Evolutionary conservation across 208 protist species (phyloP), one percentile per base, ranked within the genome.

Genomic region (Angomonas ambiguus): DNA sequence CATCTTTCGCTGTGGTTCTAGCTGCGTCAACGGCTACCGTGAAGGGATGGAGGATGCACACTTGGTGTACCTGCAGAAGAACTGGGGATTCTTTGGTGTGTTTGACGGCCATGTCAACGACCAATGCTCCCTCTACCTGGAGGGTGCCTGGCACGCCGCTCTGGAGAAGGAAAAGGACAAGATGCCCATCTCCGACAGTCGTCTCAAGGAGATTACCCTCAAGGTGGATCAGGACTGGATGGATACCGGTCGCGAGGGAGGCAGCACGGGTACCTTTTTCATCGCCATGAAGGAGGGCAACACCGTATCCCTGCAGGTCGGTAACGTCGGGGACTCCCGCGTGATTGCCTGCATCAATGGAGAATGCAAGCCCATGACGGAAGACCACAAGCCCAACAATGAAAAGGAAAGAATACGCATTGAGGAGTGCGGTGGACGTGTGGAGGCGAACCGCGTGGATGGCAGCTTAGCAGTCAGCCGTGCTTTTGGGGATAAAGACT

Each of bases 301-400:
- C 51, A 87, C 71, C 34, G 75, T 92, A 55, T 74, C 91, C 42
- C 70, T 94, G 66, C 92, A 97, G 65, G 91, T 95, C 51, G 94
- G 88, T 18, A 97, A 97, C 67, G 92, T 97, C 30, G 95, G 95
- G 24, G 95, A 98, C 71, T 92, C 83, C 16, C 85, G 95, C 64
- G 88, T 94, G 25, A 72, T 98, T 41, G 79, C 88, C 13, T 96
- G 88, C 72, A 84, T 87, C 41, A 78, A 92, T 59, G 94, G 93
- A 22, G 63, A 64, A 30, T 88, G 83, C 62, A 72, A 83, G 30
- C 87, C 91, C n/a, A 71, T 98, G 69, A 96, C 91, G 28, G 83
- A 96, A 53, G 95, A 98, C 63, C 96, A 98, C 83, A 98, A 97
- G 79, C 95, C 95, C 6, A 95, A 82, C 69, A 96, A 96, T 65